phyloP scores from a whole-genome alignment of 163 green algal genomes.

The Volvox carteri region DNA sequence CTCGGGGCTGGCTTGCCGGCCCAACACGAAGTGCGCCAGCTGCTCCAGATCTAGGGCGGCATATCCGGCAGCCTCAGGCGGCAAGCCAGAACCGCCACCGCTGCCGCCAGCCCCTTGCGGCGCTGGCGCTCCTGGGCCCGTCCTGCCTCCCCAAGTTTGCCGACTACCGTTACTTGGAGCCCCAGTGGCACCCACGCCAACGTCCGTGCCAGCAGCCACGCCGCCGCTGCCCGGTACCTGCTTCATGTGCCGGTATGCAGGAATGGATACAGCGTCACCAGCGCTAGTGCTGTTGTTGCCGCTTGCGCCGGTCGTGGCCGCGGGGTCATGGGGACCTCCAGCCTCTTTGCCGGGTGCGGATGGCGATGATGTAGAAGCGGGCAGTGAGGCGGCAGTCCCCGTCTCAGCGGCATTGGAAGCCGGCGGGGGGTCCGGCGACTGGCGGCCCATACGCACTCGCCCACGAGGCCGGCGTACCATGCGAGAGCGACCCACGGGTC shows the following conservation, averaged over 20 bases:
- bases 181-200: not conserved
- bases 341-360: not conserved
- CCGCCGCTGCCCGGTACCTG: not conserved
- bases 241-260: conserved; percentile 22
- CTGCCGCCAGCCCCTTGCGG: not conserved
- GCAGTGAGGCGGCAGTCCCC: not conserved
- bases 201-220: not conserved
- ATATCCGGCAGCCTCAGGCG: not conserved
- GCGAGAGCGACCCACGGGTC: not conserved
- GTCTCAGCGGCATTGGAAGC: not conserved
- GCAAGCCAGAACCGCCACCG: not conserved
- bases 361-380: not conserved
- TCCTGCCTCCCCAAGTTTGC: not conserved
- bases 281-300: not conserved
- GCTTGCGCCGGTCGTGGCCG: not conserved
- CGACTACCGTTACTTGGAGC: not conserved
- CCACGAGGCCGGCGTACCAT: conserved; percentile 25
- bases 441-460: not conserved
- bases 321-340: not conserved
- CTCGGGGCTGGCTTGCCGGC: conserved; percentile 24
- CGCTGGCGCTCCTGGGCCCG: not conserved
- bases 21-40: conserved; percentile 28
- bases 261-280: not conserved
- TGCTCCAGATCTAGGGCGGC: conserved; percentile 29
- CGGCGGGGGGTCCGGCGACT: not conserved